Evolutionary conservation across 2,329 filamentous ascomycete genomes (phyloP).

Genomic region (Stagonosporopsis chrysanthemi): DNA sequence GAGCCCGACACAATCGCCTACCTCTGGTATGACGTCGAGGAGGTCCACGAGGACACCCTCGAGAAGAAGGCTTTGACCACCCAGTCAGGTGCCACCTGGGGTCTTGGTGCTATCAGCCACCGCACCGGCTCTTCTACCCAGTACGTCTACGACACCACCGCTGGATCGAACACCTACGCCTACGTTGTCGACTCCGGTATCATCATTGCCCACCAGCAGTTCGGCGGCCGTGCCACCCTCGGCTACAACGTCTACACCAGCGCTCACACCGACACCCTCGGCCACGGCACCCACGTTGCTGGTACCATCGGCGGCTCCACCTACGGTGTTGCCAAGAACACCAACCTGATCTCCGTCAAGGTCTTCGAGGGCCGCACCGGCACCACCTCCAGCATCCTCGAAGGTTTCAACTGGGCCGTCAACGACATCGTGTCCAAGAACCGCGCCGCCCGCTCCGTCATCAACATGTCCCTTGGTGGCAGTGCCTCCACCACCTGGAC

Average conservation of each 20-base stretch:
- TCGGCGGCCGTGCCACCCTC: constrained; percentile 31
- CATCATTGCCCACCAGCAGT: constrained; percentile 56
- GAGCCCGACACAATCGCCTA: constrained; percentile 26
- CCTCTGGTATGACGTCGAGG: constrained; percentile 21
- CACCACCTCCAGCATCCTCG: constrained; percentile 23
- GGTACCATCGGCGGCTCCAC: constrained; percentile 27
- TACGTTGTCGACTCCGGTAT: constrained; percentile 72
- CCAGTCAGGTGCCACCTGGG: constrained; percentile 31
- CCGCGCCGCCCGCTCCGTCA: constrained; percentile 25
- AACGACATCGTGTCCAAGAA: constrained; percentile 30
- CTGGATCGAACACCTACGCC: constrained; percentile 51
- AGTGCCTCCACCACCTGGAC: constrained; percentile 30
- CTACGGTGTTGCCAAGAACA: constrained; percentile 31
- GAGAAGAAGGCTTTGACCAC: constrained; percentile 27
- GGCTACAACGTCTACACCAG: constrained; percentile 24
- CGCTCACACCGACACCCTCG: constrained; percentile 25
- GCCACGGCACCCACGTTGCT: constrained; percentile 36
- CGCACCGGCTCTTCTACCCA: constrained; percentile 18
- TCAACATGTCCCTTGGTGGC: constrained; percentile 45
- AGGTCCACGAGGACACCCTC: constrained; percentile 17
- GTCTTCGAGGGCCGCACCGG: constrained; percentile 25
- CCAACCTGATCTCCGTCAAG: constrained; percentile 41
- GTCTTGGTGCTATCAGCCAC: constrained; percentile 33
- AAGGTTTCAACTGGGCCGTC: constrained; percentile 34
- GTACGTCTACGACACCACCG: constrained; percentile 30